Percentiles rank a stretch among this genome's conserved stretches.
These are phyloP conservation scores for Gentiana dahurica DNA, from an alignment of 257 asterid species.

Conservation along the genomic window DNA sequence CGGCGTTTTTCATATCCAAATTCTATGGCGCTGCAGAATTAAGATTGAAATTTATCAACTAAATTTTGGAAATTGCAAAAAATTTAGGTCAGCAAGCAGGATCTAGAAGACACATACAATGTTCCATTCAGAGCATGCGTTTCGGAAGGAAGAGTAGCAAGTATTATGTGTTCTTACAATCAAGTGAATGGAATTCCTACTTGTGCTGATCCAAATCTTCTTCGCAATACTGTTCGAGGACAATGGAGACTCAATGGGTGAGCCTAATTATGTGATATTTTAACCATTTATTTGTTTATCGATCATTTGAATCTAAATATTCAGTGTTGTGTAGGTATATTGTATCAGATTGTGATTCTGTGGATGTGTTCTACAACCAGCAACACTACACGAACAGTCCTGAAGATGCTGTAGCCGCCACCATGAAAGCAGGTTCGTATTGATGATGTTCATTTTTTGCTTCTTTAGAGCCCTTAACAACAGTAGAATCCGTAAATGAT, in stretches of 20 bases:
- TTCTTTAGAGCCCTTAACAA: too few relatives aligned
- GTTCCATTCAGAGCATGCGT: slow-evolving; percentile 95
- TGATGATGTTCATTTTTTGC: neutral
- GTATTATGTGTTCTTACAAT: slow-evolving; percentile 95
- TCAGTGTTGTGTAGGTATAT: slow-evolving; percentile 37
- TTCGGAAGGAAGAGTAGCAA: slow-evolving; percentile 72
- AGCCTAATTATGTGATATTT: neutral
- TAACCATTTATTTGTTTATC: neutral
- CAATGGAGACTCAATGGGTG: slow-evolving; percentile 87
- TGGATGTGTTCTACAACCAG: slow-evolving; percentile 38
- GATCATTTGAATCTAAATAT: too few relatives aligned
- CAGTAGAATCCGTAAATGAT: too few relatives aligned
- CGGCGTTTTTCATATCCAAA: too few relatives aligned
- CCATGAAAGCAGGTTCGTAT: slow-evolving; percentile 59
- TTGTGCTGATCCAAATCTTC: slow-evolving; percentile 78
- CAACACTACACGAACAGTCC: slow-evolving; percentile 71
- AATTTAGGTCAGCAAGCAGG: slow-evolving; percentile 70
- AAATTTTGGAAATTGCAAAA: neutral
- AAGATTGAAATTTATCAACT: too few relatives aligned
- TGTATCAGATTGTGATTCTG: slow-evolving; percentile 89
- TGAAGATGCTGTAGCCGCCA: slow-evolving; percentile 66
- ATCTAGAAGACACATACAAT: slow-evolving; percentile 82
- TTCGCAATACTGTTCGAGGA: slow-evolving; percentile 64
- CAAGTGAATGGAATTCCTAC: slow-evolving; percentile 91
- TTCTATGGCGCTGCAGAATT: too few relatives aligned